Conservation (phyloP, 192 early-diverging fungal genomes). For the Coemansia guatemalensis region DNA sequence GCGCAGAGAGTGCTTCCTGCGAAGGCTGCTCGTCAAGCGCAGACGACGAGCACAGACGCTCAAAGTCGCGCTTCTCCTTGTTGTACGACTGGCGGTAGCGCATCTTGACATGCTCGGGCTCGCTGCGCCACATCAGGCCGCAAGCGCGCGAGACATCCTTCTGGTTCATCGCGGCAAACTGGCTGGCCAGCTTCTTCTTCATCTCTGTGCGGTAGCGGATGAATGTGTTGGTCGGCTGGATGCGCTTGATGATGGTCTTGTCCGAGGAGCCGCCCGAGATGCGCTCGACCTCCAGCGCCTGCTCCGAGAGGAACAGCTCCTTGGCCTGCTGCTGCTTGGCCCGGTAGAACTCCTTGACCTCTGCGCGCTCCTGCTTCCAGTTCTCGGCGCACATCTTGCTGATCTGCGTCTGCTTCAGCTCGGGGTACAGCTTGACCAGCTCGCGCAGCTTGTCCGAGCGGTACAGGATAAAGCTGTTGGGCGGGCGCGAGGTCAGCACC, state of each 20-base stretch:
- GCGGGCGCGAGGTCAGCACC: conserved; percentile 53
- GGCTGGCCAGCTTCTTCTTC: conserved; percentile 50
- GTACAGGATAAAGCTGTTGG: conserved; percentile 57
- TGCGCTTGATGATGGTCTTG: conserved; percentile 53
- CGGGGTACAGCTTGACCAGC: conserved; percentile 43
- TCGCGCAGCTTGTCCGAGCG: conserved; percentile 55
- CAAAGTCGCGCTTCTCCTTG: conserved; percentile 56
- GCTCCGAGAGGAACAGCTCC: conserved; percentile 47
- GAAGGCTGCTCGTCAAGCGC: conserved; percentile 43
- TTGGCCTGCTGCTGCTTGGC: conserved; percentile 54
- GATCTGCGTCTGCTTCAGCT: conserved; percentile 56
- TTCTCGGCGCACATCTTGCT: conserved; percentile 57
- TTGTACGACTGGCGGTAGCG: conserved; percentile 58
- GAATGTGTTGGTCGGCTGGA: conserved; percentile 58
- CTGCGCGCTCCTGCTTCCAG: conserved; percentile 53
- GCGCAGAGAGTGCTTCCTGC: conserved; percentile 37
- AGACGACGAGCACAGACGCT: conserved; percentile 53
- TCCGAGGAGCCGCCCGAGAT: conserved; percentile 41
- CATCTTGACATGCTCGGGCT: conserved; percentile 54
- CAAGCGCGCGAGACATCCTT: conserved; percentile 56
- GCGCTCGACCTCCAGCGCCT: conserved; percentile 50
- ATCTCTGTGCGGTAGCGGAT: conserved; percentile 59
- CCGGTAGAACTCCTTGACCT: conserved; percentile 51
- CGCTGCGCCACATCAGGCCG: conserved; percentile 57
- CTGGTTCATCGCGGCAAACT: conserved; percentile 55